These are phyloP conservation scores for Bryum argenteum DNA, from an alignment of 225 moss, liverwort and hornwort species.

Conservation along the genomic window DNA sequence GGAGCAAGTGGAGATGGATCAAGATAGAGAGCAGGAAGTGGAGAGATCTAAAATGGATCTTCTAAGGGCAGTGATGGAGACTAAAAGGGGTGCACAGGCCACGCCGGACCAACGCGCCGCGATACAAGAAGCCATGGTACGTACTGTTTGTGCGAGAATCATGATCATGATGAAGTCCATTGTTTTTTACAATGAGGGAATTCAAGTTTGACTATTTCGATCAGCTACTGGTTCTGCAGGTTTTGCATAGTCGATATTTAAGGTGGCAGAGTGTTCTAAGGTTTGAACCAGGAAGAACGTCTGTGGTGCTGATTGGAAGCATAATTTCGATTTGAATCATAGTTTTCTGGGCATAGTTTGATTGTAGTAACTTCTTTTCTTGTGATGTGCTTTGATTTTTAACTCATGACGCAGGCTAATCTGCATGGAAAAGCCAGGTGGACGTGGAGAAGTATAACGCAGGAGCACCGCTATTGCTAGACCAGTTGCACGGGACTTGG, in stretches of 20 bases:
- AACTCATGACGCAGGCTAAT: conserved; percentile 67
- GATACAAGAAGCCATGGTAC: conserved; percentile 84
- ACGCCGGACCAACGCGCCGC: conserved; percentile 70
- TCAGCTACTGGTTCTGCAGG: neutral
- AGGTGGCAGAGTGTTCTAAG: conserved; percentile 10
- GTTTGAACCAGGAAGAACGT: neutral
- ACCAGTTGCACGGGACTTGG: conserved; percentile 88
- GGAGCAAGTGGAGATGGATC: conserved; percentile 40
- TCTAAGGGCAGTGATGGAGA: conserved; percentile 59
- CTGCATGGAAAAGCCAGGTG: conserved; percentile 88
- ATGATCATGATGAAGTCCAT: neutral
- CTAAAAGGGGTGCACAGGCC: conserved; percentile 61
- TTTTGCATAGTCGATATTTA: conserved; percentile 7
- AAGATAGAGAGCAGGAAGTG: conserved; percentile 50
- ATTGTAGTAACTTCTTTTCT: conserved; percentile 15
- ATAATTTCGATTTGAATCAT: neutral
- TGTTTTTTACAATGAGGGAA: neutral
- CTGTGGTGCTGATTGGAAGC: conserved; percentile 13
- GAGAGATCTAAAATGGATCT: conserved; percentile 65
- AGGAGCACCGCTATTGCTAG: conserved; percentile 64
- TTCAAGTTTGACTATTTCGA: too few species aligned
- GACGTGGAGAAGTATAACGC: conserved; percentile 89
- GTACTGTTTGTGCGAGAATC: neutral
- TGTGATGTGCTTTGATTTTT: conserved; percentile 59
- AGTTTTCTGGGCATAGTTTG: conserved; percentile 7